A percentile compares a stretch with the other conserved stretches of the same genome.
These are phyloP conservation scores for Russula compacta DNA, from an alignment of 768 basidiomycete species.

Conservation along the genomic window DNA sequence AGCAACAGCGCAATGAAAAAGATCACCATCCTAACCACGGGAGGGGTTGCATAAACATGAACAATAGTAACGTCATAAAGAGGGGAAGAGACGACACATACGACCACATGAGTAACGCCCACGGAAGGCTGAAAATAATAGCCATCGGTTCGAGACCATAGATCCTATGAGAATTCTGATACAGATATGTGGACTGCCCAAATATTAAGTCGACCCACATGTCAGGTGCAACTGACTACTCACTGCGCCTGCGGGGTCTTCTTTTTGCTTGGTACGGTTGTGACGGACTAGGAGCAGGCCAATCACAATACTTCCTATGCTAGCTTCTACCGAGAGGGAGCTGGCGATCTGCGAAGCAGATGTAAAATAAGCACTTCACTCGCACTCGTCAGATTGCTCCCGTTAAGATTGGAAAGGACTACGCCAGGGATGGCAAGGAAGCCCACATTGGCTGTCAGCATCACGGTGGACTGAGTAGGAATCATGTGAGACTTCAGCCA, in stretches of 20 bases:
- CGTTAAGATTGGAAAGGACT: background rate
- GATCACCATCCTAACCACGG: background rate
- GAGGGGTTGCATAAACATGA: background rate
- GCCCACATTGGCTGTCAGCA: conserved; percentile 29
- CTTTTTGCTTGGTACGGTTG: conserved; percentile 29
- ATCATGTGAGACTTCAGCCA: background rate
- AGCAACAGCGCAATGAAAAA: conserved; percentile 1
- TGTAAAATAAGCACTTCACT: background rate
- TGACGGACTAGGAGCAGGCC: conserved; percentile 14
- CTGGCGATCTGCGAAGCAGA: background rate
- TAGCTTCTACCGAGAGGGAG: background rate
- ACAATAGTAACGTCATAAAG: background rate
- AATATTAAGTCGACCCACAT: background rate
- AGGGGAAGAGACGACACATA: conserved; percentile 26
- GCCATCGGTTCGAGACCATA: conserved; percentile 45
- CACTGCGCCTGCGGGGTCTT: conserved; percentile 22
- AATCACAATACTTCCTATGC: background rate
- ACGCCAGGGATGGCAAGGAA: conserved; percentile 31
- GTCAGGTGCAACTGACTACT: background rate
- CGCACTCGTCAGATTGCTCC: background rate
- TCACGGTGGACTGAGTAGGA: conserved; percentile 25
- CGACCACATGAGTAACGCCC: conserved; percentile 53
- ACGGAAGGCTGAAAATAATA: conserved; percentile 46
- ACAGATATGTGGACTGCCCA: conserved; percentile 23
- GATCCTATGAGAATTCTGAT: conserved; percentile 21